Base-by-base conservation (phyloP, 495 filamentous ascomycete species). In the Annulohypoxylon stygium region DNA sequence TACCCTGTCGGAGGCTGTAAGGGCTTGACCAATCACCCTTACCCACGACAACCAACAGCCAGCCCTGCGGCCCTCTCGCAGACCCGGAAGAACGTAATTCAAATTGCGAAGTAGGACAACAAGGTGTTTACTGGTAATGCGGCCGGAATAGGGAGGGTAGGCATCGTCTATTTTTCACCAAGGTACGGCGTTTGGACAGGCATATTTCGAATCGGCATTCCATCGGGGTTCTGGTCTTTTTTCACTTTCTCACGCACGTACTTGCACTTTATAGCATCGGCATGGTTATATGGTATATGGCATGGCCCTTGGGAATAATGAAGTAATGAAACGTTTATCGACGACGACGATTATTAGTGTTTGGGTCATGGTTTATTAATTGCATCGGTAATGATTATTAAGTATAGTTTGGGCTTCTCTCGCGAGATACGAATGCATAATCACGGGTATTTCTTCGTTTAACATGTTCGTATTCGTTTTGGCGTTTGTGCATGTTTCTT, bases 391-490 rank as follows among this genome's bases (percentile, higher is more conserved):
- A 30, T 61, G 48, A 48, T 60, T n/a, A 43, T 26, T 7, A 36
- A 59, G 48, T 70, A 59, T 64, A 69, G n/a, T 61, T 4, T 50
- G 37, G 60, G 41, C 10, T 64, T 64, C 67, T 70, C 67, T 64
- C 67, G 64, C 67, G 67, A 70, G 67, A 70, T 64, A 70, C 33
- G 67, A 64, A 70, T 70, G 50, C 39, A 26, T 37, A 37, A 57
- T 57, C 26, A 53, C 26, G 53, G 33, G 36, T 33, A 4, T 57
- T 33, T 20, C 20, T 57, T 57, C 30, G 30, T 37, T 18, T 36
- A 8, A 4, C 4, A 7, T 1, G 30, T 30, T 2, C 2, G 30
- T 30, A 1, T 50, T 50, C 7, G 18, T 9, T n/a, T 50, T 50
- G 47, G 9, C 4, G 20, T 50, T 18, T 6, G n/a, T 50, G 25